phyloP scores from a whole-genome alignment of 305 asterid genomes.

The Solanum aculeatissimum region DNA sequence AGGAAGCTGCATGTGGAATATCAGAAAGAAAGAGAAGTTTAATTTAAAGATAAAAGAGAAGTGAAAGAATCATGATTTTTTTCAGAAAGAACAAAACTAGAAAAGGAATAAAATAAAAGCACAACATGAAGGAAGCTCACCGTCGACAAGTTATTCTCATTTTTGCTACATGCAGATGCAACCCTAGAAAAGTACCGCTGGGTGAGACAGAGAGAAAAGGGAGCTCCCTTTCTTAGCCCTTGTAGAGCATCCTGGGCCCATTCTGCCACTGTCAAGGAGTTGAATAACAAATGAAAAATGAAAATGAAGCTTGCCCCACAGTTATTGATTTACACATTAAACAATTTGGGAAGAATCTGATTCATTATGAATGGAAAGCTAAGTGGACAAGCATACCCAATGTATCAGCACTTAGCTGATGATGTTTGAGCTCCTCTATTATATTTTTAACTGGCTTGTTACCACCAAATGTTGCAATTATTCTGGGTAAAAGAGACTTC shows the following conservation, averaged over 20 bases:
- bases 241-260: slow-evolving; percentile 95
- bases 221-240: slow-evolving; percentile 87
- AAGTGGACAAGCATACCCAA: slow-evolving; percentile 38
- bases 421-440: slow-evolving; percentile 60
- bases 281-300: not conserved
- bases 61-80: not conserved
- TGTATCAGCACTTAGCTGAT: slow-evolving; percentile 69
- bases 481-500: slow-evolving; percentile 73
- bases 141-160: slow-evolving; percentile 47
- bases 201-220: slow-evolving; percentile 84
- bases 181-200: slow-evolving; percentile 59
- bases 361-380: not conserved
- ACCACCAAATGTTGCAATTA: slow-evolving; percentile 71
- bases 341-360: not conserved
- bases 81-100: not conserved
- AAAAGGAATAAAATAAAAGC: slow-evolving; percentile 1
- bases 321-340: not conserved
- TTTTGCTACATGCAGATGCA: slow-evolving; percentile 54
- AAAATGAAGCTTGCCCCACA: not conserved
- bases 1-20: slow-evolving; percentile 36
- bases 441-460: slow-evolving; percentile 56
- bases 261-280: slow-evolving; percentile 56
- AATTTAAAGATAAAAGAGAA: not conserved
- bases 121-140: slow-evolving; percentile 17
- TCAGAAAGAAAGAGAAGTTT: not conserved